Percentiles rank a stretch among this genome's conserved stretches.
These are phyloP conservation scores for Antrodiella citrinella DNA, from an alignment of 768 basidiomycete species.

Conservation along the genomic window DNA sequence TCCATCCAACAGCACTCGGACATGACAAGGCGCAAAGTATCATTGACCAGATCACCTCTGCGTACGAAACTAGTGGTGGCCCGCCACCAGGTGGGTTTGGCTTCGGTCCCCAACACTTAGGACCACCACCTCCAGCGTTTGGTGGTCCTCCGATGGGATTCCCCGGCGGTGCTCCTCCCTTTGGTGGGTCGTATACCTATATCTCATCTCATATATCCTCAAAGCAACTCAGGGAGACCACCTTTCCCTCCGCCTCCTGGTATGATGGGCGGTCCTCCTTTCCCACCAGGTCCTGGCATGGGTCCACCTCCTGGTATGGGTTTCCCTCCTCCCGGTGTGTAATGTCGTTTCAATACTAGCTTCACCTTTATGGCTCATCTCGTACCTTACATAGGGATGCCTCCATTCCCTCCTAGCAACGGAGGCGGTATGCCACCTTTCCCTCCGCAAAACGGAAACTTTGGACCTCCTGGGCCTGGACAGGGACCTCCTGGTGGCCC, in stretches of 20 bases:
- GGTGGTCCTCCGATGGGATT: constrained; percentile 43
- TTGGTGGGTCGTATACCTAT: constrained; percentile 6
- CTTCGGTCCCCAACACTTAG: constrained; percentile 76
- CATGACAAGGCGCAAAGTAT: constrained; percentile 98
- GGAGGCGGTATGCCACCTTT: constrained; percentile 18
- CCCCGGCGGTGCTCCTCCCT: constrained; percentile 39
- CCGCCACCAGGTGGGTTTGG: constrained; percentile 86
- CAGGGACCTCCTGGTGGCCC: constrained; percentile 27
- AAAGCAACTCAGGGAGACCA: constrained; percentile 49
- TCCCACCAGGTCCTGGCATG: constrained; percentile 46
- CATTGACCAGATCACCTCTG: constrained; percentile 95
- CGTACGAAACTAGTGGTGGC: constrained; percentile 81
- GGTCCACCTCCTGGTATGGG: constrained; percentile 13
- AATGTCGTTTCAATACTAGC: no score
- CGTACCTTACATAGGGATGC: constrained; percentile 26
- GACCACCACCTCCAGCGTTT: constrained; percentile 32
- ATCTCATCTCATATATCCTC: neutral
- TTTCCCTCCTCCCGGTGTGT: constrained; percentile 22
- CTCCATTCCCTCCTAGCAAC: constrained; percentile 30
- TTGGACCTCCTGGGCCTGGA: constrained; percentile 14
- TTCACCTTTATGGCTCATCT: no score
- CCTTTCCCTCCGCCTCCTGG: constrained; percentile 56
- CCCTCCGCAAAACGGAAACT: constrained; percentile 19
- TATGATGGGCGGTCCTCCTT: constrained; percentile 55
- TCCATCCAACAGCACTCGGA: constrained; percentile 50